Base-by-base conservation (phyloP, 2,329 filamentous ascomycete genomes). In the Colletotrichum somersetense region DNA sequence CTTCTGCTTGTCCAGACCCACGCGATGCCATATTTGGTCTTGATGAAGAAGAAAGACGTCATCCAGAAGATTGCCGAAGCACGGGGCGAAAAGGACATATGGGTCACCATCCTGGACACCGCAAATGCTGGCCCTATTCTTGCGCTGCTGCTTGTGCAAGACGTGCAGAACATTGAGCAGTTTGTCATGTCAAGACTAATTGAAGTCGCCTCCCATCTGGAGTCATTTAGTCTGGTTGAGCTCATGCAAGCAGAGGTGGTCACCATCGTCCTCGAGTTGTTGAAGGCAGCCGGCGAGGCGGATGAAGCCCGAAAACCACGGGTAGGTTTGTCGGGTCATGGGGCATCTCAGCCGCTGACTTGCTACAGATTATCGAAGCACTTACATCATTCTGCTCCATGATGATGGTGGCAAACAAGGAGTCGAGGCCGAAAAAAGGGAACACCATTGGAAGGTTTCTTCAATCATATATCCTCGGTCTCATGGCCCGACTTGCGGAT, bases 1-100 rank as follows among this genome's bases (percentile, higher is more conserved):
- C 85, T 98, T 12, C 82, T 92, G 18, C 82, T 92, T 23, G 93
- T 96, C 11, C 95, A 98, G 79, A 87, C 89, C 18, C 89, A 96
- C 76, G 95, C 95, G 10, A 81, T 99, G 11, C 96, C 97, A 1
- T 95, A 93, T 82, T 87, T 99, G 23, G 93, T 99, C 3, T 84
- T 97, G 50, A 91, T 89, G 53, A 92, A 92, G 78, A 92, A 92
- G 76, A 88, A 87, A 69, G 93, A 97, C 70, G 88, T 97, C 20
- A 91, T 99, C 52, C 88, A 92, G 76, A 92, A 91, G 74, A 93
- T 99, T 75, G 93, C 94, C 0, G 89, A 92, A 75, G 93, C 93
- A 64, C 91, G 93, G 67, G 90, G 93, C 56, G 91, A 94, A 57
- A 82, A 86, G 8, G 90, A 96, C 73, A 83, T 89, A 0, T 89